Conservation (phyloP, 352 stramenopile genomes). For the Thalassiosira hispida region DNA sequence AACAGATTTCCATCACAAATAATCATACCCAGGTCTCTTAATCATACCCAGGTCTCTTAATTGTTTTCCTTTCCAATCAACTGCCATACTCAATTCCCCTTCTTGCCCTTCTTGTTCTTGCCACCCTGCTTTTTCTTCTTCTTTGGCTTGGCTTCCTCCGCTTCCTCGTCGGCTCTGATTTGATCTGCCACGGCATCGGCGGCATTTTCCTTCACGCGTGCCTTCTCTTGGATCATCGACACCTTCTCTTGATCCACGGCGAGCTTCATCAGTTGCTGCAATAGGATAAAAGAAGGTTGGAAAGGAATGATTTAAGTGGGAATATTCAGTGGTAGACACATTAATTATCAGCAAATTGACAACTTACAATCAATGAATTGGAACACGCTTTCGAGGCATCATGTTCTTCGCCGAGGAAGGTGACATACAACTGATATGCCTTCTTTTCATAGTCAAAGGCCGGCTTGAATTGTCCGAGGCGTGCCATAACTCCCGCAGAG, state of each 20-base stretch:
- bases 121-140: slow-evolving; percentile 76
- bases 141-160: slow-evolving; percentile 64
- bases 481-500: slow-evolving; percentile 54
- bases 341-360: background rate
- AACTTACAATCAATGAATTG: slow-evolving; percentile 42
- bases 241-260: slow-evolving; percentile 64
- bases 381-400: slow-evolving; percentile 70
- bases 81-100: too few species aligned
- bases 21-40: too few species aligned
- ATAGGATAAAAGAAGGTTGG: slow-evolving; percentile 3
- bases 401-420: slow-evolving; percentile 73
- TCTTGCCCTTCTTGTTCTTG: slow-evolving; percentile 56
- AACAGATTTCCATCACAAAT: too few species aligned
- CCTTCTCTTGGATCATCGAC: slow-evolving; percentile 58
- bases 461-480: slow-evolving; percentile 64
- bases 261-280: slow-evolving; percentile 66
- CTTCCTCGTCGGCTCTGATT: slow-evolving; percentile 70
- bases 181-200: slow-evolving; percentile 73
- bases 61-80: too few species aligned
- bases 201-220: slow-evolving; percentile 56
- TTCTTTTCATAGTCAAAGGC: slow-evolving; percentile 74
- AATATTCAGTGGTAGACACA: background rate
- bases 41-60: too few species aligned
- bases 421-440: slow-evolving; percentile 67
- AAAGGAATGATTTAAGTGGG: background rate